These are phyloP conservation scores for Blastocystis sp. DNA, from an alignment of 352 stramenopile species.

Conservation along the genomic window DNA sequence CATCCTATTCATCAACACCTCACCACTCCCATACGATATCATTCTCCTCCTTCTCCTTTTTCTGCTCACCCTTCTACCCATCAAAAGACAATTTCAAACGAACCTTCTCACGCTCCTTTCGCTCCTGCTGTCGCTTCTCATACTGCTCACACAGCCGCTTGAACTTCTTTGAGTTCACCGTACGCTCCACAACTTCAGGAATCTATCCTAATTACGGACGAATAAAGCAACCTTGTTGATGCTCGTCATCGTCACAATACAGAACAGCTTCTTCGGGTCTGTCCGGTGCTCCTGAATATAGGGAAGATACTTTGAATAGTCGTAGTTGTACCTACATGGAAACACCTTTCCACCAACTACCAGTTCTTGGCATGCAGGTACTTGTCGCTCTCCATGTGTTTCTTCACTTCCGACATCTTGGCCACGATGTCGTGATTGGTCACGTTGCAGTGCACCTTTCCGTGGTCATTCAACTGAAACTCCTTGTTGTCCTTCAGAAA, in stretches of 20 bases:
- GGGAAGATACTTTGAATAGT: slow-evolving; percentile 52
- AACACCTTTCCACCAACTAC: background rate
- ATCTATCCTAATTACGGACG: slow-evolving; percentile 8
- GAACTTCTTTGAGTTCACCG: slow-evolving; percentile 54
- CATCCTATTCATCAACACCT: background rate
- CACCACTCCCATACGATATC: background rate
- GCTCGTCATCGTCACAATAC: slow-evolving; percentile 45
- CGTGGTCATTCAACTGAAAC: slow-evolving; percentile 37
- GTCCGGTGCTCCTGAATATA: slow-evolving; percentile 24
- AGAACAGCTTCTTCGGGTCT: slow-evolving; percentile 56
- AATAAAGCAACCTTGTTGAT: slow-evolving; percentile 31
- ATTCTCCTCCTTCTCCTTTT: slow-evolving; percentile 1
- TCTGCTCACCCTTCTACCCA: background rate
- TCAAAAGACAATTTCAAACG: too few species aligned
- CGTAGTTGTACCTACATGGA: slow-evolving; percentile 41
- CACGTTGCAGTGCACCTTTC: slow-evolving; percentile 45
- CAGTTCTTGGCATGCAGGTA: slow-evolving; percentile 52
- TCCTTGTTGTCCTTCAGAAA: slow-evolving; percentile 37
- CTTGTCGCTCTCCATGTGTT: slow-evolving; percentile 36
- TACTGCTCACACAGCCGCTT: slow-evolving; percentile 44
- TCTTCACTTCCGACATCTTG: slow-evolving; percentile 48
- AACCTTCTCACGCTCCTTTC: background rate
- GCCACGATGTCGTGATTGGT: slow-evolving; percentile 50
- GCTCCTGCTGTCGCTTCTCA: slow-evolving; percentile 15
- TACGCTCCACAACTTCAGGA: slow-evolving; percentile 50